phyloP scores from a whole-genome alignment of 2,329 filamentous ascomycete species.

The Leptographium flavum region DNA sequence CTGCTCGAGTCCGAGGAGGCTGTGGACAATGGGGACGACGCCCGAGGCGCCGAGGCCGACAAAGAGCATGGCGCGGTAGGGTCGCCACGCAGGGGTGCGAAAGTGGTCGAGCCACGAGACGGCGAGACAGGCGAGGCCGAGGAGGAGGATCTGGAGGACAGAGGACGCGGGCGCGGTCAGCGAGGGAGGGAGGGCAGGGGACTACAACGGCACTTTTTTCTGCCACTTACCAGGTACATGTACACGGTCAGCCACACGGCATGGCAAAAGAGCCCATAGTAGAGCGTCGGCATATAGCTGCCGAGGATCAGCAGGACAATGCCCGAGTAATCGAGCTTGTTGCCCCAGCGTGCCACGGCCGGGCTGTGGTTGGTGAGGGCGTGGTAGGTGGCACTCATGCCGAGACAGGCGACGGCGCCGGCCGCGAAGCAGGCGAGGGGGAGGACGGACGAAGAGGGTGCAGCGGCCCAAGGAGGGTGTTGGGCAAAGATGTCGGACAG shows the following conservation, averaged over 20 bases:
- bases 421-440: constrained; percentile 69
- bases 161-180: background rate
- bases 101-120: constrained; percentile 75
- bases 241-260: constrained; percentile 54
- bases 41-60: constrained; percentile 74
- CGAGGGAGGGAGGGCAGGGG: background rate
- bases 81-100: constrained; percentile 68
- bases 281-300: constrained; percentile 76
- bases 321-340: constrained; percentile 87
- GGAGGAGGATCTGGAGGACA: constrained; percentile 50
- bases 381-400: constrained; percentile 78
- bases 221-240: constrained; percentile 58
- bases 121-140: constrained; percentile 61
- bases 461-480: background rate
- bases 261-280: constrained; percentile 70
- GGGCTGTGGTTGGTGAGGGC: constrained; percentile 74
- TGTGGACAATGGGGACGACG: constrained; percentile 71
- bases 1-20: constrained; percentile 25
- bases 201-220: background rate
- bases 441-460: constrained; percentile 41
- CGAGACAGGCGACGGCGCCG: constrained; percentile 58
- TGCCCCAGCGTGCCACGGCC: constrained; percentile 65
- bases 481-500: background rate
- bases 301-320: constrained; percentile 88
- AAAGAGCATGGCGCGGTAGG: constrained; percentile 81